Percentiles rank a stretch among this genome's conserved stretches.
Conservation (phyloP, 2,329 filamentous ascomycete genomes). For the Grosmannia huntii region DNA sequence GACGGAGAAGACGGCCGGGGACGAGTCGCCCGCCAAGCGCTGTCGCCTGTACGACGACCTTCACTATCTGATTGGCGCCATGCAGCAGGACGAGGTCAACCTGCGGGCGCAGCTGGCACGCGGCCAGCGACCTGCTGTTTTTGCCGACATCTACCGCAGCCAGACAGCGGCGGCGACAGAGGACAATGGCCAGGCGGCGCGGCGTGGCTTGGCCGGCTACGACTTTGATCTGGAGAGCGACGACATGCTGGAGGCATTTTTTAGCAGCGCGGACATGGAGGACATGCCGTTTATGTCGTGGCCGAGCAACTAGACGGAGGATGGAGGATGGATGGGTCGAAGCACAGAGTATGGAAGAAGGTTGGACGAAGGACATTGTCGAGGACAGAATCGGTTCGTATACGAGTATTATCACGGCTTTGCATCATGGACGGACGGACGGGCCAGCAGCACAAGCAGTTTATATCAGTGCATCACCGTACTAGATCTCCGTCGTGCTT, state of each 20-base stretch:
- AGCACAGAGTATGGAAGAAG: not conserved
- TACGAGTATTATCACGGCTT: no score
- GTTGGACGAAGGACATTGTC: not conserved
- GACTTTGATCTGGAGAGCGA: not conserved
- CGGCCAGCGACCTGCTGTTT: constrained; percentile 1
- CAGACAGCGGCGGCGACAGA: not conserved
- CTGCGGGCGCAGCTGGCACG: not conserved
- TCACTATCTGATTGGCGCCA: not conserved
- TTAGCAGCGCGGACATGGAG: not conserved
- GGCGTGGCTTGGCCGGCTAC: not conserved
- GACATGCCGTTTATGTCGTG: not conserved
- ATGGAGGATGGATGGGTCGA: not conserved
- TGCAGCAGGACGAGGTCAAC: not conserved
- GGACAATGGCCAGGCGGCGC: not conserved
- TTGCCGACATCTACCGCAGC: constrained; percentile 1
- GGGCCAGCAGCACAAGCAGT: no score
- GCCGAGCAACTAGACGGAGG: not conserved
- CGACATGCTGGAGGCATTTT: not conserved
- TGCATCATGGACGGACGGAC: no score
- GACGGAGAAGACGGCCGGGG: no score
- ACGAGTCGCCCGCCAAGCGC: not conserved
- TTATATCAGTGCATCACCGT: not conserved
- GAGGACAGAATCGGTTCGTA: not conserved
- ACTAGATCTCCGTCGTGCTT: not conserved
- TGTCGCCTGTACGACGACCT: not conserved